Percentiles rank a stretch among this genome's conserved stretches.
phyloP scores from a whole-genome alignment of 2,329 filamentous ascomycete genomes.

The Penicillium palitans region DNA sequence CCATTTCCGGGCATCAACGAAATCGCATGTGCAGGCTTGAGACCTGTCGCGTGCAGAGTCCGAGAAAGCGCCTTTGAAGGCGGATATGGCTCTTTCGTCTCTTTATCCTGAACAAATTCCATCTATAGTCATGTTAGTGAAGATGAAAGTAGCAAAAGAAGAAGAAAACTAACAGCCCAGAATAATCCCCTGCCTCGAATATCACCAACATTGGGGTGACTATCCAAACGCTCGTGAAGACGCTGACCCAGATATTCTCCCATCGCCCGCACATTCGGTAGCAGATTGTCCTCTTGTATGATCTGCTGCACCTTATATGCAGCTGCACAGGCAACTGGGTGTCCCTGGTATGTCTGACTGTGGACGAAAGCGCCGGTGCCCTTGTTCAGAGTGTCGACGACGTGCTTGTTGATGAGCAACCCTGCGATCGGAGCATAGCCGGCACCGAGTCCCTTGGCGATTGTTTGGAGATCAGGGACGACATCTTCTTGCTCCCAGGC shows the following conservation, averaged over 20 bases:
- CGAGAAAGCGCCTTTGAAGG: slow-evolving; percentile 44
- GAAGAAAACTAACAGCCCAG: slow-evolving; percentile 49
- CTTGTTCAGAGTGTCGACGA: slow-evolving; percentile 48
- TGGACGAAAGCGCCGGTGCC: slow-evolving; percentile 52
- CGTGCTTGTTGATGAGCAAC: slow-evolving; percentile 50
- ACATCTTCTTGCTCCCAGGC: slow-evolving; percentile 58
- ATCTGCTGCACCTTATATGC: slow-evolving; percentile 55
- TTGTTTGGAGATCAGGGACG: slow-evolving; percentile 56
- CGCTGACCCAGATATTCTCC: slow-evolving; percentile 35
- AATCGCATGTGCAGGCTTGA: slow-evolving; percentile 44
- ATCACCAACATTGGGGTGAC: slow-evolving; percentile 52
- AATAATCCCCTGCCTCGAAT: slow-evolving; percentile 58
- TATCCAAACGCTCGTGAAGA: slow-evolving; percentile 45
- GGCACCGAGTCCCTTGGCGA: slow-evolving; percentile 59
- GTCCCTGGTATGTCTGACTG: slow-evolving; percentile 60
- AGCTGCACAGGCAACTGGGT: slow-evolving; percentile 54
- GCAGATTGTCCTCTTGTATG: slow-evolving; percentile 51
- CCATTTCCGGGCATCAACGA: slow-evolving; percentile 55
- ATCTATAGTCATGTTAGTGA: slow-evolving; percentile 40
- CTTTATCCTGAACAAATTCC: slow-evolving; percentile 56
- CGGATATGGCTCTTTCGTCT: slow-evolving; percentile 53
- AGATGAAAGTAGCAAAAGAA: no score
- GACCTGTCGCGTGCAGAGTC: slow-evolving; percentile 50
- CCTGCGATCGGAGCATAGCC: slow-evolving; percentile 57
- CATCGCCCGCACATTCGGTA: slow-evolving; percentile 44